phyloP scores from a whole-genome alignment of 2,329 filamentous ascomycete genomes.

The Alternaria incomplexa region DNA sequence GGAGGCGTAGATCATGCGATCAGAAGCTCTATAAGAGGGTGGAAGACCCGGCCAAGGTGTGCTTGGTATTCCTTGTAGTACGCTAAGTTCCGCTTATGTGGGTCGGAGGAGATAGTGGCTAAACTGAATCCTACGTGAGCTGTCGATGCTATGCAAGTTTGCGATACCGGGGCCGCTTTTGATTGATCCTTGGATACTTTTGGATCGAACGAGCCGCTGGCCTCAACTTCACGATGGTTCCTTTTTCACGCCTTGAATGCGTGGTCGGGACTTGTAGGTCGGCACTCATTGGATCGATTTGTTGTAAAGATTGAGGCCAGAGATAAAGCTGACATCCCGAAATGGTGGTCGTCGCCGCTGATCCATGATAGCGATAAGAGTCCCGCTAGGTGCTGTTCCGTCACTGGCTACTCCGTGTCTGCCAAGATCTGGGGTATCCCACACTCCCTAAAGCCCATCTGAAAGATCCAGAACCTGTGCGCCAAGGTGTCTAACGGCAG shows the following conservation, averaged over 20 bases:
- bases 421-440: slow-evolving; percentile 35
- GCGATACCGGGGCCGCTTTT: not conserved
- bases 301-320: slow-evolving; percentile 15
- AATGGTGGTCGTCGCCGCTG: slow-evolving; percentile 28
- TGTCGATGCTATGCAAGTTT: not conserved
- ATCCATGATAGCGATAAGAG: slow-evolving; percentile 48
- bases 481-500: slow-evolving; percentile 30
- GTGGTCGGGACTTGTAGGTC: not conserved
- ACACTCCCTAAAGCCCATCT: slow-evolving; percentile 17
- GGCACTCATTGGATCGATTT: slow-evolving; percentile 17
- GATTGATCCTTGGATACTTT: not conserved
- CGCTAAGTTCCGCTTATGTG: slow-evolving; percentile 9
- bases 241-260: not conserved
- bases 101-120: slow-evolving; percentile 9
- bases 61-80: slow-evolving; percentile 24
- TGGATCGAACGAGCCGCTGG: not conserved
- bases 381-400: slow-evolving; percentile 28
- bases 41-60: slow-evolving; percentile 25
- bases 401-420: slow-evolving; percentile 27
- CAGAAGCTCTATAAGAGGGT: slow-evolving; percentile 24
- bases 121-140: not conserved
- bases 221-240: not conserved
- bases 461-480: slow-evolving; percentile 14
- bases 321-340: slow-evolving; percentile 29
- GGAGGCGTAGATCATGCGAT: slow-evolving; percentile 14